These are phyloP conservation scores for Sherardia arvensis DNA, from an alignment of 257 asterid genomes.

Conservation along the genomic window DNA sequence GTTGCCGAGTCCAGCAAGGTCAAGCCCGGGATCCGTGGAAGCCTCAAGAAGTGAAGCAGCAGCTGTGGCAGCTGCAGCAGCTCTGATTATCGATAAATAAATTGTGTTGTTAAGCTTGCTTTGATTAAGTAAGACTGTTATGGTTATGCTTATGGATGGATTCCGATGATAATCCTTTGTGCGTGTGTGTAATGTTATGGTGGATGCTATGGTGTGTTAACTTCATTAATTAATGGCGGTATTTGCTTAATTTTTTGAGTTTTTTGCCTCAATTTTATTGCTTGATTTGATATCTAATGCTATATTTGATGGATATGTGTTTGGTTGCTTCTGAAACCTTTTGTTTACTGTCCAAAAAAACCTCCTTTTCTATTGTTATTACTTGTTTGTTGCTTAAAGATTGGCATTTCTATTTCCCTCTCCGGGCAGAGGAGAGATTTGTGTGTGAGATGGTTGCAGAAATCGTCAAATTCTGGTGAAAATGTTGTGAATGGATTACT, in stretches of 20 bases:
- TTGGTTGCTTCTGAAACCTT: too few species aligned
- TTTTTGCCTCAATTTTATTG: neutral
- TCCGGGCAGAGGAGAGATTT: neutral
- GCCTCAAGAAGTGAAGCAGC: constrained; percentile 62
- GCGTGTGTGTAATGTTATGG: neutral
- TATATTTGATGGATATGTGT: too few species aligned
- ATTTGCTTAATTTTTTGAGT: neutral
- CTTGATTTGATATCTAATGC: neutral
- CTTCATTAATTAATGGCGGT: neutral
- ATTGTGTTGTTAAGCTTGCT: neutral
- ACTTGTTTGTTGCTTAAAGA: too few species aligned
- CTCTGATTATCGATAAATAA: too few species aligned
- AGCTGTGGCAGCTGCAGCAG: too few species aligned
- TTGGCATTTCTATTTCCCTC: neutral
- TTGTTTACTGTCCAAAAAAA: too few species aligned
- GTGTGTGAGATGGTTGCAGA: neutral
- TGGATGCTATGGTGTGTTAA: neutral
- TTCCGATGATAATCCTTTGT: neutral
- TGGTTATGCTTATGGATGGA: neutral
- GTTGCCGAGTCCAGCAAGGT: constrained; percentile 39
- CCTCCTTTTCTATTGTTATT: too few species aligned
- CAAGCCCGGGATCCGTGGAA: constrained; percentile 80
- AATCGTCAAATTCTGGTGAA: neutral
- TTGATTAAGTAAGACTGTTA: neutral
- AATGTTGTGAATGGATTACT: neutral